phyloP scores from a whole-genome alignment of 169 alveolate genomes.

The Plasmodium blacklocki region DNA sequence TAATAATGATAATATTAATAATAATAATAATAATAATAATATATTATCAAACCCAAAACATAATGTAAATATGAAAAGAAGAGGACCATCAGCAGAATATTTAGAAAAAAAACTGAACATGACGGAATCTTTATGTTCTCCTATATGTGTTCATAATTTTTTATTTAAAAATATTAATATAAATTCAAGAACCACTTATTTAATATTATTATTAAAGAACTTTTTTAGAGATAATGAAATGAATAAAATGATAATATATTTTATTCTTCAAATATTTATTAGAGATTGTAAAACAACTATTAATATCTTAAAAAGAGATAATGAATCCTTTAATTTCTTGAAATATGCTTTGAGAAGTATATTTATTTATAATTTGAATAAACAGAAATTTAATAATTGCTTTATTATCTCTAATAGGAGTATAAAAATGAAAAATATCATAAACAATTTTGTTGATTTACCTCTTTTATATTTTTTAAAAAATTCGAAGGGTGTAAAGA shows the following conservation, averaged over 20 bases:
- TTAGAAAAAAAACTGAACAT: constrained; percentile 29
- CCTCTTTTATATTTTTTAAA: constrained; percentile 35
- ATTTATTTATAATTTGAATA: constrained; percentile 43
- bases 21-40: neutral
- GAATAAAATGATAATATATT: constrained; percentile 43
- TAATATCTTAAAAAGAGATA: constrained; percentile 55
- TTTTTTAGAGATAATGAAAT: constrained; percentile 62
- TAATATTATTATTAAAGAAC: constrained; percentile 42
- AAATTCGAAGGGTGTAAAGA: neutral
- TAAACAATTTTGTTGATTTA: constrained; percentile 50
- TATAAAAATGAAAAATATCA: constrained; percentile 50
- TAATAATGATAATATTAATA: too few relatives aligned
- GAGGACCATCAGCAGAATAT: neutral
- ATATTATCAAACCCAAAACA: neutral
- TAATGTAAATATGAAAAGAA: neutral
- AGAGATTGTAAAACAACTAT: constrained; percentile 67
- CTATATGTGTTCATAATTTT: constrained; percentile 66
- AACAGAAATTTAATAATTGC: constrained; percentile 57
- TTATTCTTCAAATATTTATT: constrained; percentile 45
- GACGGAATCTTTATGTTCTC: constrained; percentile 41
- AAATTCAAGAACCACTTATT: constrained; percentile 62
- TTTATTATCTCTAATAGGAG: constrained; percentile 59
- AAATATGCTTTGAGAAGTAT: constrained; percentile 49
- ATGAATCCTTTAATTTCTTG: constrained; percentile 60
- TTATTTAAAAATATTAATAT: constrained; percentile 66